A percentile compares a stretch with the other conserved stretches of the same genome.
phyloP scores from a whole-genome alignment of 768 basidiomycete genomes.

The Macrolepiota dolichaula region DNA sequence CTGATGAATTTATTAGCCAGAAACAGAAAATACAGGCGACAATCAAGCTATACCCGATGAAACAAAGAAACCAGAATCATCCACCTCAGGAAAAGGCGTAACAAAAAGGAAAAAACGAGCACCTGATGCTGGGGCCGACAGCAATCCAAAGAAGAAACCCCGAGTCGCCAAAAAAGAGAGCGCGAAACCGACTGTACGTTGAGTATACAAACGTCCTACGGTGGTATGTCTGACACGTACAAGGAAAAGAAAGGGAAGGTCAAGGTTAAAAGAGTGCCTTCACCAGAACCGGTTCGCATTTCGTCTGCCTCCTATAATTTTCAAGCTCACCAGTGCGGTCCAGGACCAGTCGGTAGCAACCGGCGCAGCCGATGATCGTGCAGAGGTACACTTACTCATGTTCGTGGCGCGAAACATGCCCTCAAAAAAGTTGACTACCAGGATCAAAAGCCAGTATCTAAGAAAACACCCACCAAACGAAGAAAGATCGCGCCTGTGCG shows the following conservation, averaged over 20 bases:
- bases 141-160: slow-evolving; percentile 3
- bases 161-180: slow-evolving; percentile 6
- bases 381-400: not conserved
- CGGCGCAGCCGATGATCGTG: not conserved
- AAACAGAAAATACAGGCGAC: not conserved
- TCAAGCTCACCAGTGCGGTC: not conserved
- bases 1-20: slow-evolving; percentile 5
- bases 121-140: not conserved
- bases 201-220: not conserved
- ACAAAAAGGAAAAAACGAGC: slow-evolving; percentile 17
- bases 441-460: not conserved
- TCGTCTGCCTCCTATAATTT: not conserved
- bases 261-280: slow-evolving; percentile 8
- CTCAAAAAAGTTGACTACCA: not conserved
- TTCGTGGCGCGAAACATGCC: no score
- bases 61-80: slow-evolving; percentile 9
- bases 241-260: slow-evolving; percentile 8
- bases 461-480: not conserved
- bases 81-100: not conserved
- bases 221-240: slow-evolving; percentile 10
- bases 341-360: not conserved
- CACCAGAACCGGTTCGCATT: not conserved
- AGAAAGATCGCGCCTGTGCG: not conserved
- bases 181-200: slow-evolving; percentile 1
- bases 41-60: not conserved